These are phyloP conservation scores for rapeseed (Brassica napus) DNA, from an alignment of 345 rosid genomes.

Conservation along the genomic window DNA sequence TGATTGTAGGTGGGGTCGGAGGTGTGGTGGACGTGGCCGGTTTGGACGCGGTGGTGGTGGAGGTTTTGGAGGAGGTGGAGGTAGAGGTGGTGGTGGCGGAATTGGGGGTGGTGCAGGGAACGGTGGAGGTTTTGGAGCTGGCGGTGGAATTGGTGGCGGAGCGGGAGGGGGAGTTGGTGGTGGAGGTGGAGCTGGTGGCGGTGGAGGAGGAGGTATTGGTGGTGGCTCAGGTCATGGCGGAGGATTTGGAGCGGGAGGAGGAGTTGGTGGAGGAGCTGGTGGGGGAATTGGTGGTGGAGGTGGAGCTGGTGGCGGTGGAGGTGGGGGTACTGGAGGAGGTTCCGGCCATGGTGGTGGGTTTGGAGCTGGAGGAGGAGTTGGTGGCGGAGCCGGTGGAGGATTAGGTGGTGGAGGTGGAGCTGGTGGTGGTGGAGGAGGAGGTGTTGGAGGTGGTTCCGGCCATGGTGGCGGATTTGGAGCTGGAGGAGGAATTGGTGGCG, in stretches of 20 bases:
- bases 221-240: conserved; percentile 44
- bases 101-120: conserved; percentile 50
- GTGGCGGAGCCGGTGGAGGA: conserved; percentile 45
- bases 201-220: conserved; percentile 35
- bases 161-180: conserved; percentile 39
- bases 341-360: conserved; percentile 45
- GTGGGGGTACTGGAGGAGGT: conserved; percentile 35
- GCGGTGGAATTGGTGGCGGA: conserved; percentile 44
- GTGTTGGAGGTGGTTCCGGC: conserved; percentile 47
- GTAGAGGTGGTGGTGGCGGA: conserved; percentile 44
- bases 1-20: conserved; percentile 47
- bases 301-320: conserved; percentile 40
- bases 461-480: conserved; percentile 48
- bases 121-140: conserved; percentile 52
- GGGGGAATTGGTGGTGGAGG: conserved; percentile 44
- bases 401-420: conserved; percentile 47
- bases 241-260: conserved; percentile 40
- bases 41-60: conserved; percentile 44
- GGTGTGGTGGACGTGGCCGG: conserved; percentile 41
- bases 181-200: conserved; percentile 33
- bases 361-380: conserved; percentile 48
- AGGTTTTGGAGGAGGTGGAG: conserved; percentile 42
- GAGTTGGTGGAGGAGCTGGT: conserved; percentile 38
- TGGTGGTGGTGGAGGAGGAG: conserved; percentile 50
- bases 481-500: conserved; percentile 53